Base-by-base conservation (phyloP, 1,284 basidiomycete species). In the Boletus mariae region DNA sequence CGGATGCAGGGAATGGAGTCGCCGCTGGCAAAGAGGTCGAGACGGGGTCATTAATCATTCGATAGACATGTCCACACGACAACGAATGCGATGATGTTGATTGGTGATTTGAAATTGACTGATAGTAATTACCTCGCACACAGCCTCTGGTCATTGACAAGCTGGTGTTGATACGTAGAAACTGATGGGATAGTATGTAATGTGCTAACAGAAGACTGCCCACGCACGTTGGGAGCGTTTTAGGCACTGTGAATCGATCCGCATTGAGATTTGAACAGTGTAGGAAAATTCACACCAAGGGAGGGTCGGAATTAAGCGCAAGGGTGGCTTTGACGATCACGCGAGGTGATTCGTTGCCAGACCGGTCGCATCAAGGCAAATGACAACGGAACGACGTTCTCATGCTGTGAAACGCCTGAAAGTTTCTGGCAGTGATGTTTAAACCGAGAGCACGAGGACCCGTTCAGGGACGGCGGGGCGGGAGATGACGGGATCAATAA, bases 1-100 rank as follows among this genome's bases (percentile, higher is more conserved):
- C 55, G 57, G 45, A 52, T 63, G 46, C 62, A 68, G 37, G 53
- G 52, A 29, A 20, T 63, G 47, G 69, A 67, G 45, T 67, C 66
- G 25, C 66, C 66, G 6, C 28, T 67, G 5, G 68, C 49, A n/a
- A 67, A 67, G 52, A 57, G 68, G 49, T 54, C 60, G 35, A 57
- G 62, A 52, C 60, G 68, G 44, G 50, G 6, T 7, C 20, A 20
- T 20, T 20, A 20, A 20, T 20, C 20, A 20, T 20, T 20, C 4
- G 35, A n/a, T 35, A 38, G 37, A n/a, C 23, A 17, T 29, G 35
- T 38, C 31, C 29, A 48, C 26, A 43, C 31, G 37, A 46, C 40
- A 13, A 5, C 13, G 17, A 25, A 46, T 35, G 23, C 20, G 31
- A 46, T 8, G 45, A 15, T 35, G 23, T 3, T 34, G 45, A 46